Evolutionary conservation across 371 early-diverging fungal genomes (phyloP), one percentile per base, ranked within the genome.

Genomic region (Haplosporangium sp.): DNA sequence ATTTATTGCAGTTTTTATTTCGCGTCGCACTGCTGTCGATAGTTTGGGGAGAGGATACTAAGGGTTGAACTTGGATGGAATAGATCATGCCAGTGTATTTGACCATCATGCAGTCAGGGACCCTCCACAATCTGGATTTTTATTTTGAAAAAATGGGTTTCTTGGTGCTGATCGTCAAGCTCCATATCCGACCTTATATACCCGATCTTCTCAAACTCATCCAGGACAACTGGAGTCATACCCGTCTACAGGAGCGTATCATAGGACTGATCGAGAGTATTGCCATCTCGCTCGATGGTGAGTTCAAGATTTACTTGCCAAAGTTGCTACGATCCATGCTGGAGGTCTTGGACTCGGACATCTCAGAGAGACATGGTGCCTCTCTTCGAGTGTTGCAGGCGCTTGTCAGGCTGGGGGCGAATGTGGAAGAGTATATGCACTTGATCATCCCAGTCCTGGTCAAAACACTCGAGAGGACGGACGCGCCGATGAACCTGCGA

Each of bases 401-500:
- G 0, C 85, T 99, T 74, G 89, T 90, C 45, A 87, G 90, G 0
- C 91, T 98, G 82, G 95, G 97, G 11, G 81, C 93, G 42, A 95
- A 91, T 66, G 88, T 98, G 56, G 98, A 98, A 69, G 96, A 97
- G 56, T 96, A 96, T 65, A 86, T 98, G 85, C 95, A 95, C 74
- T 81, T 99, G 55, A 92, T 98, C 16, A 87, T 98, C 51, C 98
- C 97, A 5, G 91, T 89, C 5, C 86, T 99, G 14, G 91, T 97
- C 55, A 82, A 86, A 51, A 85, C 95, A 40, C 90, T 97, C 69
- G 97, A 96, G 73, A 85, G 88, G 20, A 79, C 88, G 0, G 94
- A 93, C 52, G 86, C 87, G 0, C 91, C 94, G 0, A 62, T 85
- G 2, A 68, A 76, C 29, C 84, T 97, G 14, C 89, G 95, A 45